These are phyloP conservation scores for Coemansia brasiliensis DNA, from an alignment of 192 early-diverging fungal genomes.

Conservation along the genomic window DNA sequence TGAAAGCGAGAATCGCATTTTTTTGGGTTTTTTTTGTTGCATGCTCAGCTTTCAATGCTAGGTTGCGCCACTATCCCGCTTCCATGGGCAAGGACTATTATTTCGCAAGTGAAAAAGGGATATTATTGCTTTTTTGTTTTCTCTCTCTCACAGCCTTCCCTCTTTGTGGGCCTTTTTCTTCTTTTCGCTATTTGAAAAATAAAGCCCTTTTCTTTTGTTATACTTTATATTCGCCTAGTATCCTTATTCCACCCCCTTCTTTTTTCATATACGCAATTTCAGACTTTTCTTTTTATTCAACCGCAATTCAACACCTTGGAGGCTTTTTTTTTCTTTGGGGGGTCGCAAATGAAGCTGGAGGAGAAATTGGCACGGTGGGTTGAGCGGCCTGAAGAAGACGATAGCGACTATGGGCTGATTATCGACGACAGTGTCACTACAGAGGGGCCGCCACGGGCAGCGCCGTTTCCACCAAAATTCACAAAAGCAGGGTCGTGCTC, in stretches of 20 bases:
- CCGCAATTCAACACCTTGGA: too few species aligned
- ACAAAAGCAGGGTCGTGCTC: conserved; percentile 44
- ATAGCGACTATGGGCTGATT: conserved; percentile 46
- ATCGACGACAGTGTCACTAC: conserved; percentile 46
- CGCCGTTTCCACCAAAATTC: conserved; percentile 23
- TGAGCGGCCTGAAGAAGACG: conserved; percentile 42
- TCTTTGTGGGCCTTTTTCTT: conserved; percentile 3
- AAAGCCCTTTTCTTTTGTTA: conserved; percentile 2
- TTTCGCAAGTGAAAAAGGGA: too few species aligned
- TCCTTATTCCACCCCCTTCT: too few species aligned
- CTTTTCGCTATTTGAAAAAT: conserved; percentile 7
- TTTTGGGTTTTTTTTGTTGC: too few species aligned
- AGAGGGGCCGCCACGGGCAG: conserved; percentile 14
- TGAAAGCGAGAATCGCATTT: not conserved
- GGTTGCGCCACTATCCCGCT: too few species aligned
- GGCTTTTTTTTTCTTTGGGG: not conserved
- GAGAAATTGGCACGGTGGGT: conserved; percentile 43
- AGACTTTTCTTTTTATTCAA: too few species aligned
- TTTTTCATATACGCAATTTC: too few species aligned
- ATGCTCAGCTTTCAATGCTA: too few species aligned
- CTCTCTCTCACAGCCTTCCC: not conserved
- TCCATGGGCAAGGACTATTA: too few species aligned
- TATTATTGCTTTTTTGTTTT: conserved; percentile 6
- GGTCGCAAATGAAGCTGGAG: conserved; percentile 24
- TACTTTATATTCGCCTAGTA: not conserved